Evolutionary conservation across 108 stramenopile genomes (phyloP).

Genomic region (Stephanodiscus minutulus): DNA sequence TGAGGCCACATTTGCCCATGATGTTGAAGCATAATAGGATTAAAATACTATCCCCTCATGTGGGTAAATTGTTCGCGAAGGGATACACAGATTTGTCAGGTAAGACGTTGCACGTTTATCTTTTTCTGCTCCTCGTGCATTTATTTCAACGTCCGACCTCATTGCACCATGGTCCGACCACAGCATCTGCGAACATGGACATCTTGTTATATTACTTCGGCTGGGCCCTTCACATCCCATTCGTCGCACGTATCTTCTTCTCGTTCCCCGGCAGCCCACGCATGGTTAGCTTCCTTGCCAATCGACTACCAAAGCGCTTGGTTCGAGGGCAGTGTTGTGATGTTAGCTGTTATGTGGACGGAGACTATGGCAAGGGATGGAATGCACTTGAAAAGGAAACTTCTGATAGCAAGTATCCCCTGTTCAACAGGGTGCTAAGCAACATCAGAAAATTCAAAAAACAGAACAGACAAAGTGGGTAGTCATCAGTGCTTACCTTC

Average conservation of each 20-base stretch:
- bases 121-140: background rate
- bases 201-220: slow-evolving; percentile 76
- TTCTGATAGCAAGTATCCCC: too few species aligned
- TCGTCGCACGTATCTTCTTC: slow-evolving; percentile 58
- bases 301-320: slow-evolving; percentile 69
- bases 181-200: slow-evolving; percentile 72
- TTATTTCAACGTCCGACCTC: background rate
- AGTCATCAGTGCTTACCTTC: too few species aligned
- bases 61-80: slow-evolving; percentile 59
- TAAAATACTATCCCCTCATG: slow-evolving; percentile 61
- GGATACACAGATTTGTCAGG: slow-evolving; percentile 63
- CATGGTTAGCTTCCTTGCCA: slow-evolving; percentile 62
- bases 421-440: too few species aligned
- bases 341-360: slow-evolving; percentile 59
- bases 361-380: slow-evolving; percentile 65
- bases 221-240: slow-evolving; percentile 69
- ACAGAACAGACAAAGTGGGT: too few species aligned
- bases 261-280: slow-evolving; percentile 57
- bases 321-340: slow-evolving; percentile 58
- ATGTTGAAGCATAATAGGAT: slow-evolving; percentile 69
- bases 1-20: slow-evolving; percentile 70
- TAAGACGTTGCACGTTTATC: background rate
- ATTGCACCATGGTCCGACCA: background rate
- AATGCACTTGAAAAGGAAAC: too few species aligned
- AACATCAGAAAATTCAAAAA: too few species aligned